Evolutionary conservation across 805 yeast genomes (phyloP), one percentile per base, ranked within the genome.

Genomic region (Lipomyces oligophaga): DNA sequence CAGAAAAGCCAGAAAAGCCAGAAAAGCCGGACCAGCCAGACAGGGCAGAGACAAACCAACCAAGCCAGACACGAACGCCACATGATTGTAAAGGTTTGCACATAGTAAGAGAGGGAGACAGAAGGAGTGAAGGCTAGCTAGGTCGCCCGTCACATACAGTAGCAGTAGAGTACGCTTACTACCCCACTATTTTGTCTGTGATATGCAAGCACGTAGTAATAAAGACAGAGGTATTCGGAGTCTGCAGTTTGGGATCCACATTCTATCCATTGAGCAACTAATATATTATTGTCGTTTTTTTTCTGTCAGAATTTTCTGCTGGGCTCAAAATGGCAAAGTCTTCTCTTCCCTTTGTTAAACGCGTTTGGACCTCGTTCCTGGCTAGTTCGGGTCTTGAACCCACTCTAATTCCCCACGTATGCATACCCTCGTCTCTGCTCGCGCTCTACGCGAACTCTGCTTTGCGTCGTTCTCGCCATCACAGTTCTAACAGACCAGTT

Each of bases 401-500:
- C 15, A 16, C 47, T 3, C 41, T 51, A 19, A 34, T 51, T 31
- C 55, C 55, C 2, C 27, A 34, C 19, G 55, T 49, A 34, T 6
- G 54, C 24, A 4, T 11, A 5, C n/a, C 4, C 25, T 15, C 8
- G 15, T 24, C 15, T 7, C 39, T 38, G 16, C 20, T 19, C 18
- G 13, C 5, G 25, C 16, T 11, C 21, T 33, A 22, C 6, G 5
- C 25, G 15, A 16, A 4, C 16, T 7, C 24, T 21, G 33, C 16
- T 15, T n/a, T 27, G 19, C 10, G 4, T 41, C 20, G 26, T 24
- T 26, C n/a, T 11, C 26, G 6, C n/a, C 24, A n/a, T 5, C n/a
- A 7, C n/a, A 7, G 31, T n/a, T 41, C 22, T 31, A n/a, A n/a
- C n/a, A 7, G 25, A 6, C 24, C 48, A 63, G 68, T 55, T 67